A percentile compares a stretch with the other conserved stretches of the same genome.
Conservation (phyloP, 495 filamentous ascomycete species). For the Endocarpon pusillum region DNA sequence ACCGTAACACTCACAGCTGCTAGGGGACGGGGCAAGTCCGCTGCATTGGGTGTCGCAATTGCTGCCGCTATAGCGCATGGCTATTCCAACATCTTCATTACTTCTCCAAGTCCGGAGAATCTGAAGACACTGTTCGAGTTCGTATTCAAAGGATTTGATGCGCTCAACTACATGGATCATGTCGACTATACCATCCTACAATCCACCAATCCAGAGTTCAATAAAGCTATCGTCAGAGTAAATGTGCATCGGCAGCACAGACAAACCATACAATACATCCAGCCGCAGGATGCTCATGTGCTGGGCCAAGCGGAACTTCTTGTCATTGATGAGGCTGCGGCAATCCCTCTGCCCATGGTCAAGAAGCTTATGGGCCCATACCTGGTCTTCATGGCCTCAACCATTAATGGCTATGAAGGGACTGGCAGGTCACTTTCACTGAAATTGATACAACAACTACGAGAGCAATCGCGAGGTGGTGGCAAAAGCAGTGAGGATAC, state of each 20-base stretch:
- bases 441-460: constrained; percentile 92
- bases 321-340: constrained; percentile 95
- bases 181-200: constrained; percentile 96
- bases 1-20: constrained; percentile 90
- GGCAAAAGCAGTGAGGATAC: constrained; percentile 35
- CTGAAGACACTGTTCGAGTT: constrained; percentile 98
- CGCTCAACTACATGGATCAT: constrained; percentile 80
- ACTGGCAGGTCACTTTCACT: constrained; percentile 88
- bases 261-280: constrained; percentile 96
- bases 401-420: constrained; percentile 97
- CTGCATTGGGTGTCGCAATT: constrained; percentile 83
- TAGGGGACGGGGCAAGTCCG: constrained; percentile 92
- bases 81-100: constrained; percentile 99
- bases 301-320: constrained; percentile 90
- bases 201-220: constrained; percentile 95
- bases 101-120: constrained; percentile 94
- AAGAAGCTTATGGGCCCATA: constrained; percentile 95
- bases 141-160: constrained; percentile 95
- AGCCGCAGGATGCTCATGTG: constrained; percentile 87
- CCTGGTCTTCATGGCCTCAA: constrained; percentile 97
- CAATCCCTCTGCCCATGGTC: constrained; percentile 85
- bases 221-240: constrained; percentile 94
- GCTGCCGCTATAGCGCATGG: constrained; percentile 89
- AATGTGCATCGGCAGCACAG: constrained; percentile 91
- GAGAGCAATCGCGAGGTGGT: constrained; percentile 66